phyloP scores from a whole-genome alignment of 352 stramenopile genomes.

The Globisporangium middletonii region DNA sequence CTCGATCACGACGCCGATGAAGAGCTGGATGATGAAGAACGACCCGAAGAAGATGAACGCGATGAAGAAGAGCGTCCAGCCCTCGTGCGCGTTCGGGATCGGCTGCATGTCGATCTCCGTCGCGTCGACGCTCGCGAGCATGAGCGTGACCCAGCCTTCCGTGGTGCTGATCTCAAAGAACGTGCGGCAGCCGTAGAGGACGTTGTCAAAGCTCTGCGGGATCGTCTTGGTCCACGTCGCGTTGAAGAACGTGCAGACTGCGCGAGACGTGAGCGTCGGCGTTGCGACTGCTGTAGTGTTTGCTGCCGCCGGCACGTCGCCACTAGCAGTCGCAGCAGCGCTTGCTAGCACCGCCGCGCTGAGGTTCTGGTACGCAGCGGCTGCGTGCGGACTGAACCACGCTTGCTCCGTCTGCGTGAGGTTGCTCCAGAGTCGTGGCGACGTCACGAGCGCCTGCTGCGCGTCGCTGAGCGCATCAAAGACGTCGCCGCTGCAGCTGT shows the following conservation, averaged over 20 bases:
- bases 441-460: slow-evolving; percentile 34
- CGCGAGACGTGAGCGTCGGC: slow-evolving; percentile 34
- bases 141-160: slow-evolving; percentile 85
- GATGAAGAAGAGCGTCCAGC: slow-evolving; percentile 84
- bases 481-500: slow-evolving; percentile 39
- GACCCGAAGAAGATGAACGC: slow-evolving; percentile 83
- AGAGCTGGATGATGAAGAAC: slow-evolving; percentile 91
- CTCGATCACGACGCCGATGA: slow-evolving; percentile 90
- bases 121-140: slow-evolving; percentile 82
- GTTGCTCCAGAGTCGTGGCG: slow-evolving; percentile 38
- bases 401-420: slow-evolving; percentile 28
- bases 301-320: too few relatives aligned
- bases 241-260: slow-evolving; percentile 35
- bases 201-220: slow-evolving; percentile 77
- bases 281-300: too few relatives aligned
- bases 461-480: slow-evolving; percentile 36
- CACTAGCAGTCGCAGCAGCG: not conserved
- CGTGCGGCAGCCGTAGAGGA: slow-evolving; percentile 40
- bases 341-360: not conserved
- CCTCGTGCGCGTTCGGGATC: slow-evolving; percentile 52
- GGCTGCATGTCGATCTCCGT: slow-evolving; percentile 87
- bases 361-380: slow-evolving; percentile 9
- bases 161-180: slow-evolving; percentile 91
- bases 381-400: slow-evolving; percentile 29
- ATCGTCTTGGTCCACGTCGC: slow-evolving; percentile 41